These are phyloP conservation scores for Eucalyptus paniculata DNA, from an alignment of 345 rosid species.

Conservation along the genomic window DNA sequence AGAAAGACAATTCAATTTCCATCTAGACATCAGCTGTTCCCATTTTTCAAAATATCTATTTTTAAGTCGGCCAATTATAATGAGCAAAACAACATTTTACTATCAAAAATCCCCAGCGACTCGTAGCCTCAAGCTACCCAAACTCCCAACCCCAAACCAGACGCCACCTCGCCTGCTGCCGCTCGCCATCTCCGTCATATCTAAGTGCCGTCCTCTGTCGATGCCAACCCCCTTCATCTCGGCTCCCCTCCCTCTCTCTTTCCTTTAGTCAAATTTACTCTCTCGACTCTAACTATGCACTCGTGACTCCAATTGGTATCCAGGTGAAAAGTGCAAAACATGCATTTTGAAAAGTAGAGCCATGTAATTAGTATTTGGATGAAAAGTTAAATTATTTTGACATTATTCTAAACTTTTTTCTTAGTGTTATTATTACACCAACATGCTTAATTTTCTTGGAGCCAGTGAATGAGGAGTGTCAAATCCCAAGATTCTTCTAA, in stretches of 20 bases:
- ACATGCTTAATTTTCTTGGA: slow-evolving; percentile 4
- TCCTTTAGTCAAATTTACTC: not conserved
- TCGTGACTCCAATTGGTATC: not conserved
- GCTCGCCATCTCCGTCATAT: not conserved
- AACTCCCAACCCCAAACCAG: not conserved
- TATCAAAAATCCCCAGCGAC: not conserved
- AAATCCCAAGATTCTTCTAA: slow-evolving; percentile 22
- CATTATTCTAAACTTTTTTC: not conserved
- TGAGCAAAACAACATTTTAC: not conserved
- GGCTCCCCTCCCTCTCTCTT: not conserved
- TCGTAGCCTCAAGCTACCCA: not conserved
- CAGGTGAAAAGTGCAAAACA: not conserved
- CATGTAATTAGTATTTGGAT: not conserved
- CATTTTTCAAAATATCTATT: not conserved
- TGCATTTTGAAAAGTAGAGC: not conserved
- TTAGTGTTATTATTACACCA: slow-evolving; percentile 1
- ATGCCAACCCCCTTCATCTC: not conserved
- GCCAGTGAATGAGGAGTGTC: slow-evolving; percentile 27
- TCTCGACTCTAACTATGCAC: not conserved
- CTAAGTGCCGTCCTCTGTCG: not conserved
- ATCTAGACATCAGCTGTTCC: not conserved
- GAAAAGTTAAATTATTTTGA: not conserved
- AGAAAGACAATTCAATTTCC: not conserved
- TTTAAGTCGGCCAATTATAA: not conserved
- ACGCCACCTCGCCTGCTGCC: not conserved